Evolutionary conservation across 2,329 filamentous ascomycete genomes (phyloP), one percentile per base, ranked within the genome.

Genomic region (Exophiala xenobiotica): DNA sequence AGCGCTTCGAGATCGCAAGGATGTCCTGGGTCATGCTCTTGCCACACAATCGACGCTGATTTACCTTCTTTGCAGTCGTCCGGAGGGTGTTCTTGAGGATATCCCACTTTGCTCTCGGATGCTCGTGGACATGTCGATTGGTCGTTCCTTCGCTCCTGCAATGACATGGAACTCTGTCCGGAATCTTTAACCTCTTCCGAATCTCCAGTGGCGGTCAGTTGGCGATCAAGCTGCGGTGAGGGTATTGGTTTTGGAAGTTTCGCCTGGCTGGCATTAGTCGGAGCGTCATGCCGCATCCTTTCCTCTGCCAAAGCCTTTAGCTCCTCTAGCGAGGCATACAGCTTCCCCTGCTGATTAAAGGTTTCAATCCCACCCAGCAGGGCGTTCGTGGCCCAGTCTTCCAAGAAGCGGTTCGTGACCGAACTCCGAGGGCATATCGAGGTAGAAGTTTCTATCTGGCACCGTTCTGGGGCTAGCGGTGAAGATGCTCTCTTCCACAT

Each of bases 251-350:
- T 9, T 18, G 6, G 4, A 16, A 4, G 40, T 16, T 33, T 35
- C 2, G 26, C 14, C 9, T 26, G 14, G 11, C 33, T 41, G 29
- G 16, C 8, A 18, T 37, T 26, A 19, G 18, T 19, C 14, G 41
- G 20, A 35, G 14, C 9, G 16, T 42, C 43, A n/a, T 26, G 8
- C 3, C 9, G 19, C 12, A 6, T 41, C 6, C 38, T 16, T 11
- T 31, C 11, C 4, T n/a, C 23, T 41, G 54, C 49, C 14, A 53
- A 44, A 24, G 20, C 27, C 23, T 56, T 60, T 23, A 58, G 31
- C n/a, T 58, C 57, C n/a, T 54, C 48, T 23, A 60, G 42, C 2
- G 57, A 56, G 33, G 48, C 51, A 39, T 49, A 41, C n/a, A 16
- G 45, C 31, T 38, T 47, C 4, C 14, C 18, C 18, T 24, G 16